phyloP scores from a whole-genome alignment of 1,284 basidiomycete genomes.

The Papiliotrema laurentii region DNA sequence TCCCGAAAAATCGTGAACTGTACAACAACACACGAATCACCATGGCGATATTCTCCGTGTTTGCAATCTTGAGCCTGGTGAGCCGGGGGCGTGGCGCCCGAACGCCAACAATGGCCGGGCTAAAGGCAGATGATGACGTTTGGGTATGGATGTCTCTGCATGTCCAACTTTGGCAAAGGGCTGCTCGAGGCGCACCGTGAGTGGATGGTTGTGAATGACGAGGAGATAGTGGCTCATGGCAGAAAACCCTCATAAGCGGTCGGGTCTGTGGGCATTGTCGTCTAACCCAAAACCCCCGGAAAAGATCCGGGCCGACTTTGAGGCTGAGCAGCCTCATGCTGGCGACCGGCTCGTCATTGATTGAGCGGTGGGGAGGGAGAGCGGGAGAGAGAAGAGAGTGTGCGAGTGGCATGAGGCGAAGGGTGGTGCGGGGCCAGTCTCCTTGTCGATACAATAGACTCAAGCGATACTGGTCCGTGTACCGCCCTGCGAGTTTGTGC shows the following conservation, averaged over 20 bases:
- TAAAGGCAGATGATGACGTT: constrained; percentile 19
- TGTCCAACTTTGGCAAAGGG: constrained; percentile 35
- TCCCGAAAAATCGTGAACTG: constrained; percentile 18
- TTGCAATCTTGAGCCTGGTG: constrained; percentile 34
- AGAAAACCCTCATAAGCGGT: constrained; percentile 30
- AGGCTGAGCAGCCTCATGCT: constrained; percentile 1
- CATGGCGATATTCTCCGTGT: constrained; percentile 39
- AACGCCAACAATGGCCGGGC: background rate
- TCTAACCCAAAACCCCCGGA: constrained; percentile 9
- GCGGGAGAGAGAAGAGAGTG: background rate
- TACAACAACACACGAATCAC: constrained; percentile 35
- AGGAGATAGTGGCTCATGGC: background rate
- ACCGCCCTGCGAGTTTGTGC: no score
- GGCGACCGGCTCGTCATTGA: constrained; percentile 14
- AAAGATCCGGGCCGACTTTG: constrained; percentile 7
- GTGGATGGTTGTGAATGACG: background rate
- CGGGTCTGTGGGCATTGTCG: constrained; percentile 21
- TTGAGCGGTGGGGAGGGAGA: background rate
- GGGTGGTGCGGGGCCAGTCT: no score
- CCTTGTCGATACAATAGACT: no score
- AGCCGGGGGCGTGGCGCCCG: background rate
- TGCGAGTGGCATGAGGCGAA: background rate
- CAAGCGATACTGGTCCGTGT: no score
- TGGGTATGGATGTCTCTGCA: constrained; percentile 27
- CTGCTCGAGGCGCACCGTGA: constrained; percentile 25